Evolutionary conservation across 129 eudicot genomes (phyloP), one percentile per base, ranked within the genome.

Genomic region (Mikania micrantha): DNA sequence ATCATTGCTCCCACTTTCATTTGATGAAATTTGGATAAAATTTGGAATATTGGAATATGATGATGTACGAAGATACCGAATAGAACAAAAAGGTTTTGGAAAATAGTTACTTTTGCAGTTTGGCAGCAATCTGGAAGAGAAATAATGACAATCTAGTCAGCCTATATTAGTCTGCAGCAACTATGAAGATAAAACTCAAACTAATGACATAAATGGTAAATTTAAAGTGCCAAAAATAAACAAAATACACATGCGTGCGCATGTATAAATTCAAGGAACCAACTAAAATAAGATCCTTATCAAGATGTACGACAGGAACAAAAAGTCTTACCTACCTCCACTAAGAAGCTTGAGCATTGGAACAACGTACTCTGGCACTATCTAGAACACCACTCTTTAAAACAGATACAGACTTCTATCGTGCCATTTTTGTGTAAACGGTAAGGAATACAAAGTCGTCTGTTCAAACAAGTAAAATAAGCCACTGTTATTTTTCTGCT

Each of bases 91-190:
- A 64, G 41, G 62, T 61, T 25, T 65, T 2, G 41, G 32, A 48
- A 67, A 66, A 40, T 11, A 49, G 81, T 83, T 67, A 49, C 72
- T 77, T 73, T 76, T 73, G 63, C 42, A 74, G 71, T 73, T 59
- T 63, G 73, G 75, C 77, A 72, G 81, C 39, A 73, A 80, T 84
- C 90, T 84, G 48, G 50, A 64, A 66, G 7, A 53, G 22, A 71
- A 78, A 70, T 22, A 50, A 15, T 24, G 47, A 66, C 7, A 45
- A 48, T 32, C 49, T 47, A 72, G 52, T 31, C 27, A 53, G 65
- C 28, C 67, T 10, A 24, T 15, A 50, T 35, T 12, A 21, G 35
- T 22, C 25, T 53, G 17, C 64, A 53, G 64, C 10, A 53, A 53
- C 28, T 12, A 67, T 19, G 24, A 58, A 58, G 7, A 29, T 8